Evolutionary conservation across 2,329 filamentous ascomycete species (phyloP).

Genomic region (Microcyclospora tardicrescens): DNA sequence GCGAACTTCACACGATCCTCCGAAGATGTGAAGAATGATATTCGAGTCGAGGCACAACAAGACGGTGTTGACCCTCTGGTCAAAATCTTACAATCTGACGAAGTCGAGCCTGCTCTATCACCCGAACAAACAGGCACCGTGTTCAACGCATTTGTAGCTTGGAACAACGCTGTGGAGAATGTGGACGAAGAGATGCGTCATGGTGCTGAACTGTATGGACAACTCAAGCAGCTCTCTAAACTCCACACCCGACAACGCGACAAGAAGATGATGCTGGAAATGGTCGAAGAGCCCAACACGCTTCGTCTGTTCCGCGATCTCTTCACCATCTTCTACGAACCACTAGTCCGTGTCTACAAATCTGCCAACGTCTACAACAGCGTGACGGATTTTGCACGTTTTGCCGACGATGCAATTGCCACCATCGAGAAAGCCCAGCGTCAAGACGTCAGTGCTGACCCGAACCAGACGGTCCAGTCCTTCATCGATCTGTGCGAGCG

Average conservation of each 20-base stretch:
- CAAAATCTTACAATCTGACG: constrained; percentile 66
- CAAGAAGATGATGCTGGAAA: constrained; percentile 90
- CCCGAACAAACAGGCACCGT: constrained; percentile 67
- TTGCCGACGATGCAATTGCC: constrained; percentile 83
- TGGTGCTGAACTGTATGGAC: constrained; percentile 82
- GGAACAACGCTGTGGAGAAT: constrained; percentile 88
- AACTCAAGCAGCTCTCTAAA: constrained; percentile 89
- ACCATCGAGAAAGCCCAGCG: constrained; percentile 57
- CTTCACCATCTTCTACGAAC: constrained; percentile 98
- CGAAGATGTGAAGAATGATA: constrained; percentile 58
- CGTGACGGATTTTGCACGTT: constrained; percentile 89
- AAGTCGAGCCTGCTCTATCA: constrained; percentile 57
- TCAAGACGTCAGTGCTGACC: constrained; percentile 81
- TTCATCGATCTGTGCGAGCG: constrained; percentile 95
- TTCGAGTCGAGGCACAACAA: constrained; percentile 58
- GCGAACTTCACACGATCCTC: constrained; percentile 64
- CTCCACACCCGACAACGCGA: constrained; percentile 81
- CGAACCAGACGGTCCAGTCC: constrained; percentile 93
- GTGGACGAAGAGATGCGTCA: constrained; percentile 77
- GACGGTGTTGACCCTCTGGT: constrained; percentile 80
- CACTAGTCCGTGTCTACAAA: constrained; percentile 92
- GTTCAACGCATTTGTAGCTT: constrained; percentile 91
- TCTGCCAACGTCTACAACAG: constrained; percentile 96
- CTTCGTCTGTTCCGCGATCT: constrained; percentile 90
- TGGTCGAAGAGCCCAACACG: constrained; percentile 95